Percentiles rank a stretch among this genome's conserved stretches.
Conservation (phyloP, 2,329 filamentous ascomycete genomes). For the Basipetospora chlamydospora region DNA sequence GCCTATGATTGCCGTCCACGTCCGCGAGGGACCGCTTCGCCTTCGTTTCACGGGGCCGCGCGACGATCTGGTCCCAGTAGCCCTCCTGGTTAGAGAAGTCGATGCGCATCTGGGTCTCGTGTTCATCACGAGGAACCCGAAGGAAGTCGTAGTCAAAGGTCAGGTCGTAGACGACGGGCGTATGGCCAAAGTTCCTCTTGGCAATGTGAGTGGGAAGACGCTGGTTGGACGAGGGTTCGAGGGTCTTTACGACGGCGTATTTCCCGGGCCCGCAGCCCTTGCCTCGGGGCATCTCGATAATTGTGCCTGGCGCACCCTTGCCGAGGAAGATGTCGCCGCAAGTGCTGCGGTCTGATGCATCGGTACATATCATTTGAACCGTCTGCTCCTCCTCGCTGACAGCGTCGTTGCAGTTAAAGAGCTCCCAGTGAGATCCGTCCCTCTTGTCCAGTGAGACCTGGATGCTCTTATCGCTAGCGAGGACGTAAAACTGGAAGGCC, state of each 20-base stretch:
- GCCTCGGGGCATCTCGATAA: conserved; percentile 27
- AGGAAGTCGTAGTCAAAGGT: conserved; percentile 25
- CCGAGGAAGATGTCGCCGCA: conserved; percentile 22
- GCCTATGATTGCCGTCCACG: conserved; percentile 15
- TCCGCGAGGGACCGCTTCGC: conserved; percentile 15
- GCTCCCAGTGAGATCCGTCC: conserved; percentile 29
- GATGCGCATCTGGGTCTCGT: conserved; percentile 20
- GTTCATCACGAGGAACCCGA: conserved; percentile 18
- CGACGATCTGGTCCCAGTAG: conserved; percentile 22
- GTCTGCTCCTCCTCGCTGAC: conserved; percentile 17
- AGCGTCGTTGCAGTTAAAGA: conserved; percentile 21
- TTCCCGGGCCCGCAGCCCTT: conserved; percentile 21
- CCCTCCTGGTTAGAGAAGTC: conserved; percentile 22
- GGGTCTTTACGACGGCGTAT: conserved; percentile 22
- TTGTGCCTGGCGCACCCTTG: conserved; percentile 20
- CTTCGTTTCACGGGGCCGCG: conserved; percentile 6
- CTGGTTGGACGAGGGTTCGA: conserved; percentile 9
- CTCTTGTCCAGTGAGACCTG: conserved; percentile 22
- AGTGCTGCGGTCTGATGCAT: conserved; percentile 18
- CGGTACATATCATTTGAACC: conserved; percentile 22
- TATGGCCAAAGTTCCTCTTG: background rate
- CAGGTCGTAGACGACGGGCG: conserved; percentile 18
- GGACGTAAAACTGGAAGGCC: conserved; percentile 18
- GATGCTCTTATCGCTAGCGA: conserved; percentile 18
- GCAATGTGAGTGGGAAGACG: background rate